Conservation (phyloP, 345 rosid genomes). For the Xanthoceras sorbifolium region DNA sequence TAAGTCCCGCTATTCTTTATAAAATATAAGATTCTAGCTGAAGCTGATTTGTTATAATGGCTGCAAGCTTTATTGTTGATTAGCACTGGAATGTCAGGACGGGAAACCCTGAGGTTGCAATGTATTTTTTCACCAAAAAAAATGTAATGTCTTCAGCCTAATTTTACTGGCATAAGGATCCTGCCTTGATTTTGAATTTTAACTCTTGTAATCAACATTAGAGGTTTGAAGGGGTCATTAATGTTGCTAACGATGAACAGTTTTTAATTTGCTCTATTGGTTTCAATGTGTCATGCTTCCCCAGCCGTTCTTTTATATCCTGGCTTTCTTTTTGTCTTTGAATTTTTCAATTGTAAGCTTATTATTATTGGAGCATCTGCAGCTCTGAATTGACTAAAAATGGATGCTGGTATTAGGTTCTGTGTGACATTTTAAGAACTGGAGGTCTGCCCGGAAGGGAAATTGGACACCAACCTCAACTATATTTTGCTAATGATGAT, state of each 20-base stretch:
- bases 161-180: neutral
- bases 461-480: constrained; percentile 58
- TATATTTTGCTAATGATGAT: constrained; percentile 83
- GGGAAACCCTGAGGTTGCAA: neutral
- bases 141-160: neutral
- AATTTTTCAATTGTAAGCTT: constrained; percentile 9
- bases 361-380: neutral
- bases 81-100: neutral
- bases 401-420: constrained; percentile 52
- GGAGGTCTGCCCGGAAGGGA: constrained; percentile 86
- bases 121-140: neutral
- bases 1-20: neutral
- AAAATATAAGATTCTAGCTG: neutral
- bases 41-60: neutral
- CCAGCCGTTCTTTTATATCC: neutral
- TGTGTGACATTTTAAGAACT: constrained; percentile 80
- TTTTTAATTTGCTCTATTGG: neutral
- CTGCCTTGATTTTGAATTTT: neutral
- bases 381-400: constrained; percentile 1
- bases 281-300: neutral
- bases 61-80: constrained; percentile 3
- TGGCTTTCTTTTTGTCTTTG: neutral
- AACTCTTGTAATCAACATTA: neutral
- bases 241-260: no score
- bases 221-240: neutral